phyloP scores from a whole-genome alignment of 2,329 filamentous ascomycete species.

The Gremmenia infestans region DNA sequence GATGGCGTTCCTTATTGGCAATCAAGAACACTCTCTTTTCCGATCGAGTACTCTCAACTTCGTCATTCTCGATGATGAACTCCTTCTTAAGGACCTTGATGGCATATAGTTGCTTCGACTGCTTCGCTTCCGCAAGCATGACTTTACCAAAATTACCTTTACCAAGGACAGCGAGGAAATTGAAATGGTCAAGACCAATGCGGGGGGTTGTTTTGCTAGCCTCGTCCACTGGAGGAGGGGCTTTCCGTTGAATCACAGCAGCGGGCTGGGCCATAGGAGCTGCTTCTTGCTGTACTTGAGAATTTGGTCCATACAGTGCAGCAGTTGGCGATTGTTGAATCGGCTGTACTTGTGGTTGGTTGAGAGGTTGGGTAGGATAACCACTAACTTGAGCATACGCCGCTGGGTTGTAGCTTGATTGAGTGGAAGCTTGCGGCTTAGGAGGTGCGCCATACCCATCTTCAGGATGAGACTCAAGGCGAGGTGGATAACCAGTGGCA shows the following conservation, averaged over 20 bases:
- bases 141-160: slow-evolving; percentile 99
- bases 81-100: slow-evolving; percentile 99
- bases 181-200: slow-evolving; percentile 97
- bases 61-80: slow-evolving; percentile 99
- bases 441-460: slow-evolving; percentile 26
- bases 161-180: slow-evolving; percentile 94
- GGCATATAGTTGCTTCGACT: slow-evolving; percentile 84
- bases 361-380: slow-evolving; percentile 41
- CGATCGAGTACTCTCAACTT: slow-evolving; percentile 95
- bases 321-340: slow-evolving; percentile 31
- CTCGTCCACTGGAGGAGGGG: no score
- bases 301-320: slow-evolving; percentile 24
- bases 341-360: slow-evolving; percentile 37
- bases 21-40: slow-evolving; percentile 97
- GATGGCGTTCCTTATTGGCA: slow-evolving; percentile 93
- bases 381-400: slow-evolving; percentile 64
- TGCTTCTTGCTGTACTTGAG: slow-evolving; percentile 27
- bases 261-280: slow-evolving; percentile 27
- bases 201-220: slow-evolving; percentile 62
- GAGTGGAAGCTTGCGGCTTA: slow-evolving; percentile 40
- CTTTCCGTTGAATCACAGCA: slow-evolving; percentile 19
- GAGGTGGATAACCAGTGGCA: slow-evolving; percentile 17
- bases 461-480: slow-evolving; percentile 23
- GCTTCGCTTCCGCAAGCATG: slow-evolving; percentile 98
- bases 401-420: slow-evolving; percentile 70